Conservation (phyloP, 345 rosid species). For the Corchorus olitorius region DNA sequence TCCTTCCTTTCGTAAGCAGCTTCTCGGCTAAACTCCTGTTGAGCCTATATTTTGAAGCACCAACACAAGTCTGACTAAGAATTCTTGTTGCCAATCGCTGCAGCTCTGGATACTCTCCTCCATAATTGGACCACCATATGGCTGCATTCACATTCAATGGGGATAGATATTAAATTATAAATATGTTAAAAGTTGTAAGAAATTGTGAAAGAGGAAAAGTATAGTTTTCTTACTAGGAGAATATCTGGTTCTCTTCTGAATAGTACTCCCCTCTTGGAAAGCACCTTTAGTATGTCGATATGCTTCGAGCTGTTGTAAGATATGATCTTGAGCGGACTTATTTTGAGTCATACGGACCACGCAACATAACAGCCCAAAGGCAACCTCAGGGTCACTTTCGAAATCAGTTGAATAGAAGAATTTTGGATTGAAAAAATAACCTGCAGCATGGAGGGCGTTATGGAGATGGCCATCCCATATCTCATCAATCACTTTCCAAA, state of each 20-base stretch:
- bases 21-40: constrained; percentile 52
- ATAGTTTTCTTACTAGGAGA: constrained; percentile 45
- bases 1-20: constrained; percentile 31
- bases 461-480: constrained; percentile 54
- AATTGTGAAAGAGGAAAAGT: neutral
- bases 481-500: constrained; percentile 65
- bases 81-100: constrained; percentile 51
- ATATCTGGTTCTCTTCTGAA: constrained; percentile 33
- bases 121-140: constrained; percentile 58
- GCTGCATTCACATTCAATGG: constrained; percentile 30
- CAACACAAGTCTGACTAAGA: constrained; percentile 60
- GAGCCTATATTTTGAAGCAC: constrained; percentile 50
- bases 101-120: constrained; percentile 49
- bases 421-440: constrained; percentile 60
- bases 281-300: constrained; percentile 42
- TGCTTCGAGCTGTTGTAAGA: constrained; percentile 44
- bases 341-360: constrained; percentile 42
- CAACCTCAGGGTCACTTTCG: constrained; percentile 46
- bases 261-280: constrained; percentile 47
- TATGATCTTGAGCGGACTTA: constrained; percentile 25
- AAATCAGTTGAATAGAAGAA: constrained; percentile 55
- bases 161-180: neutral
- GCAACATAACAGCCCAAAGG: constrained; percentile 45
- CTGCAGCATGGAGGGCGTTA: constrained; percentile 70
- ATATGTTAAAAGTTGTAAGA: neutral